Evolutionary conservation across 2,329 filamentous ascomycete genomes (phyloP).

Genomic region (Escovopsis sp.): DNA sequence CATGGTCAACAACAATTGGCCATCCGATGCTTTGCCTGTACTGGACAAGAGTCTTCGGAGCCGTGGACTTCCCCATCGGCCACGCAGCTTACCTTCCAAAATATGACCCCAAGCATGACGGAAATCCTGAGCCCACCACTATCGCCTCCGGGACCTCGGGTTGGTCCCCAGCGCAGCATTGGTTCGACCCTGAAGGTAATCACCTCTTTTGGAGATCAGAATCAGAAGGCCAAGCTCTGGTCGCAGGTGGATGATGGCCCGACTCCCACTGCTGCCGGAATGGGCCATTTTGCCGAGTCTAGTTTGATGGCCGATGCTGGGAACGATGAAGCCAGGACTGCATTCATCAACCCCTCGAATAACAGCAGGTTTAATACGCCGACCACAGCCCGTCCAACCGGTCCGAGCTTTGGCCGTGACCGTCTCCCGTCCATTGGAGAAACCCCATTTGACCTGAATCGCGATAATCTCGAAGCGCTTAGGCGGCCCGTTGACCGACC

Average conservation of each 20-base stretch:
- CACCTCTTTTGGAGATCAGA: conserved; percentile 63
- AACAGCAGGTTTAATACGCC: conserved; percentile 57
- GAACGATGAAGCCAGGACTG: conserved; percentile 45
- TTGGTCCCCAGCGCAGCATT: conserved; percentile 45
- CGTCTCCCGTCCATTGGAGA: conserved; percentile 67
- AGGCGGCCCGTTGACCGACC: conserved; percentile 13
- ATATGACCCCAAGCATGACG: conserved; percentile 38
- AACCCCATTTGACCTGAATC: conserved; percentile 20
- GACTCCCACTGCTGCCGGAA: conserved; percentile 69
- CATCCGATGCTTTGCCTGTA: conserved; percentile 86
- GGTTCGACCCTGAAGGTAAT: conserved; percentile 78
- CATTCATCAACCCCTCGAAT: conserved; percentile 51
- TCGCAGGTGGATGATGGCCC: conserved; percentile 38
- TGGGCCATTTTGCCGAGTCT: conserved; percentile 80
- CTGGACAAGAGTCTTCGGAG: conserved; percentile 68
- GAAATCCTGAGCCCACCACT: conserved; percentile 54
- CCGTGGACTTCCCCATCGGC: conserved; percentile 80
- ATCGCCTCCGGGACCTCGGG: conserved; percentile 54
- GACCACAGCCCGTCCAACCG: conserved; percentile 40
- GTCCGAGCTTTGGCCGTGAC: conserved; percentile 43
- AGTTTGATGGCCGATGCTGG: conserved; percentile 41
- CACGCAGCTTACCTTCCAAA: conserved; percentile 41
- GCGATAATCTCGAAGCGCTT: conserved; percentile 14
- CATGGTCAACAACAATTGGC: conserved; percentile 81
- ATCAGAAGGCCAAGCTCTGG: conserved; percentile 50